Conservation (phyloP, 495 filamentous ascomycete species). For the Aspergillus steynii region DNA sequence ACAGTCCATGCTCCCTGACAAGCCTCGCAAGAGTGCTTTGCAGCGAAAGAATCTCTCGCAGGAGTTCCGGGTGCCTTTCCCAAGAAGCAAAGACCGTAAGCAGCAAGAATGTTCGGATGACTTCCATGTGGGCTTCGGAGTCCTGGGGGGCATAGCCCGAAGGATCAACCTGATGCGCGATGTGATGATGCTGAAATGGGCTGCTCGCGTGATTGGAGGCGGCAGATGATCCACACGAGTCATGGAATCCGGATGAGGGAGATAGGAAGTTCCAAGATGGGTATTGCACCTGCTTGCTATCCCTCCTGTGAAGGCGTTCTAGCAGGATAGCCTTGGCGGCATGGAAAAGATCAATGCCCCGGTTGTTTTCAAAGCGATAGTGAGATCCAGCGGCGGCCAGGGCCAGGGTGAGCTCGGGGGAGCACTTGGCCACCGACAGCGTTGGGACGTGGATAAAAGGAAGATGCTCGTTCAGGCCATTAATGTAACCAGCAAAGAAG, state of each 20-base stretch:
- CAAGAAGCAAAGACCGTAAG: conserved; percentile 55
- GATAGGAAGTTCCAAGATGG: conserved; percentile 47
- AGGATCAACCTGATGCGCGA: conserved; percentile 33
- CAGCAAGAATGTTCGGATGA: conserved; percentile 49
- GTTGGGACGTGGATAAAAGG: conserved; percentile 53
- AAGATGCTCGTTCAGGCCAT: conserved; percentile 50
- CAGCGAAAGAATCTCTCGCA: conserved; percentile 51
- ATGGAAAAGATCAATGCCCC: conserved; percentile 70
- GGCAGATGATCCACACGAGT: conserved; percentile 43
- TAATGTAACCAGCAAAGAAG: conserved; percentile 52
- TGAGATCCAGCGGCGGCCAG: conserved; percentile 51
- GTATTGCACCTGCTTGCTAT: conserved; percentile 46
- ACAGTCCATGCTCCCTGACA: conserved; percentile 49
- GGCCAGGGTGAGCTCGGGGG: conserved; percentile 48
- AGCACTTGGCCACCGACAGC: conserved; percentile 44
- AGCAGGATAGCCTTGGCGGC: conserved; percentile 53
- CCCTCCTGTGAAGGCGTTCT: conserved; percentile 47
- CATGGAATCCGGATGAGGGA: conserved; percentile 37
- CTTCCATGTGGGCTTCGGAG: conserved; percentile 52
- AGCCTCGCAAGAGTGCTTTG: conserved; percentile 51
- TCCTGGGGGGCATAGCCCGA: conserved; percentile 44
- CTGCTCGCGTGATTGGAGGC: conserved; percentile 41
- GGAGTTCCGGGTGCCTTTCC: conserved; percentile 50
- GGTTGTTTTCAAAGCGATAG: conserved; percentile 64
- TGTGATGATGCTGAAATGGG: conserved; percentile 34